Evolutionary conservation across 306 rosid species (phyloP), one percentile per base, ranked within the genome.

Genomic region (Cucurbita ficifolia): DNA sequence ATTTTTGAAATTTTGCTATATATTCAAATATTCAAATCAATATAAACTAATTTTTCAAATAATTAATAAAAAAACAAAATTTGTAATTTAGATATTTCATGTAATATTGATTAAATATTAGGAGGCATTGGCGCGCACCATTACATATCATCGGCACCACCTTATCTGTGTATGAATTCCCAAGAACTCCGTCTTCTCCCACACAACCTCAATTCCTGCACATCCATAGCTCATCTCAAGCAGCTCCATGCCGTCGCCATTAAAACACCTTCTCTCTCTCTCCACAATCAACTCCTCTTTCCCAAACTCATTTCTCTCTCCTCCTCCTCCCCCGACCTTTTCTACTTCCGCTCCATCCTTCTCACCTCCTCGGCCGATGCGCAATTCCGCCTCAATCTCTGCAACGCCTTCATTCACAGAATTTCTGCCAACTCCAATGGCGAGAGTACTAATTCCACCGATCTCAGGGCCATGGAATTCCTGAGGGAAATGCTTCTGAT

Each of bases 181-280:
- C 81, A 38, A 59, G 77, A 79, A 63, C 29, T 79, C 16, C 5
- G 18, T 51, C 61, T 73, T 55, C 38, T 82, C 13, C 56, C 49
- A 9, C 62, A 33, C 38, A 36, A 16, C n/a, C 63, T 62, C 29
- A 59, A 71, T 43, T 73, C 78, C 72, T 38, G 76, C 80, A 76
- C 67, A 76, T 22, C 83, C 11, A 4, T 43, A 9, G 51, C 75
- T 12, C 84, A 81, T 1, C 80, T 80, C 36, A 69, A 68, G 29
- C 82, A 79, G 77, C 22, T 81, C 78, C 86, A 83, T 50, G 73
- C 70, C 24, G 60, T 77, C 51, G 62, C 73, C 52, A 69, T 83
- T 77, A 83, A 80, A 75, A 63, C 82, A 24, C 59, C 22, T 36
- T 39, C 79, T 79, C 33, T 61, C 50, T 80, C 79, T 35, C 76